Percentiles rank a stretch among this genome's conserved stretches.
phyloP scores from a whole-genome alignment of 345 rosid species.

The Iberis pinnata region DNA sequence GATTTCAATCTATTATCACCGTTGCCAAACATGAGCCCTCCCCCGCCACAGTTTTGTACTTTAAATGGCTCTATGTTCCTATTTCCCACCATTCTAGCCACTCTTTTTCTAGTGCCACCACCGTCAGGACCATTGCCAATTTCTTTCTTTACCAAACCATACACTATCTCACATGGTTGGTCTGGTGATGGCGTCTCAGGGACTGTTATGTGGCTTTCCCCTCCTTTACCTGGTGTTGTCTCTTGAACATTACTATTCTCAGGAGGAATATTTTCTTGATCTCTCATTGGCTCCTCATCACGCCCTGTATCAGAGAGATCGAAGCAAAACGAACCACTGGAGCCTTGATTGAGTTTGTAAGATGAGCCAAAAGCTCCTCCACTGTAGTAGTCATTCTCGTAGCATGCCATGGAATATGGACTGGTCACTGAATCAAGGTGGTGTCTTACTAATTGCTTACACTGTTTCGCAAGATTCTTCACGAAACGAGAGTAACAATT shows the following conservation, averaged over 20 bases:
- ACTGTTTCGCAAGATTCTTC: constrained; percentile 69
- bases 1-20: constrained; percentile 47
- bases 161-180: constrained; percentile 57
- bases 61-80: constrained; percentile 49
- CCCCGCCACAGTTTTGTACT: constrained; percentile 37
- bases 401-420: constrained; percentile 86
- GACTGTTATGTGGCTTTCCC: constrained; percentile 68
- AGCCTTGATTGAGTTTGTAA: constrained; percentile 42
- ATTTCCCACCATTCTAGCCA: constrained; percentile 55
- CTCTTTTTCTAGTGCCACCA: constrained; percentile 65
- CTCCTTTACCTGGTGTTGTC: constrained; percentile 75
- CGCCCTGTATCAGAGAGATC: constrained; percentile 56
- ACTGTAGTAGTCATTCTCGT: constrained; percentile 59
- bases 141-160: constrained; percentile 61
- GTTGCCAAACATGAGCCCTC: constrained; percentile 48
- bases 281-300: constrained; percentile 54
- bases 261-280: constrained; percentile 80
- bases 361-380: constrained; percentile 49
- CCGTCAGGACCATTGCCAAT: constrained; percentile 54
- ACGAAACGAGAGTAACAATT: constrained; percentile 67
- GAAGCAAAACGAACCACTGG: constrained; percentile 51
- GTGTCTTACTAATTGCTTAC: constrained; percentile 83
- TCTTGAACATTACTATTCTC: constrained; percentile 49
- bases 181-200: constrained; percentile 99
- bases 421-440: constrained; percentile 96